phyloP scores from a whole-genome alignment of 768 basidiomycete species.

The Suillus sp. region DNA sequence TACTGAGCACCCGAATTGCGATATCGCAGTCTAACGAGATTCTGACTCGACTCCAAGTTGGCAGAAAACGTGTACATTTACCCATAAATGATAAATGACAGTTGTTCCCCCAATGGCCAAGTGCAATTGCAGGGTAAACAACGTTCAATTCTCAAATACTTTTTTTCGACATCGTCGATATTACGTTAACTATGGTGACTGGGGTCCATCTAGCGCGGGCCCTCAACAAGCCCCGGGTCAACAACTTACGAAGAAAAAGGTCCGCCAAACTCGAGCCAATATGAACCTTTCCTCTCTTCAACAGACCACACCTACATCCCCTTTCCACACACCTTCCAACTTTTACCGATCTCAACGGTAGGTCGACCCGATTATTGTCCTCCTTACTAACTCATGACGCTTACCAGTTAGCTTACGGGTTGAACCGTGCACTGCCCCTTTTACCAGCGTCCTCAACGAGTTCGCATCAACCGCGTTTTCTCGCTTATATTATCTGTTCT shows the following conservation, averaged over 20 bases:
- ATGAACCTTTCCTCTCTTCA: constrained; percentile 50
- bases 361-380: neutral
- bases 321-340: constrained; percentile 14
- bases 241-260: constrained; percentile 44
- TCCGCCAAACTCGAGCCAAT: constrained; percentile 53
- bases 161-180: neutral
- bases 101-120: neutral
- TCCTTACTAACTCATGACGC: constrained; percentile 13
- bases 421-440: constrained; percentile 29
- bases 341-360: constrained; percentile 21
- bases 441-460: constrained; percentile 32
- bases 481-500: constrained; percentile 13
- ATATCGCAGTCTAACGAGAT: constrained; percentile 7
- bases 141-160: neutral
- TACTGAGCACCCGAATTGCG: constrained; percentile 12
- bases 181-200: constrained; percentile 24
- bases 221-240: constrained; percentile 24
- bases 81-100: neutral
- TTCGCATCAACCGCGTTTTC: constrained; percentile 18
- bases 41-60: constrained; percentile 5
- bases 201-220: constrained; percentile 31
- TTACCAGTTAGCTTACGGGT: constrained; percentile 11
- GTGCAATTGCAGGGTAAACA: neutral
- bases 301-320: constrained; percentile 37
- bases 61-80: constrained; percentile 15